Evolutionary conservation across 441 rosid genomes (phyloP).

Genomic region (Raphanus hybrid): DNA sequence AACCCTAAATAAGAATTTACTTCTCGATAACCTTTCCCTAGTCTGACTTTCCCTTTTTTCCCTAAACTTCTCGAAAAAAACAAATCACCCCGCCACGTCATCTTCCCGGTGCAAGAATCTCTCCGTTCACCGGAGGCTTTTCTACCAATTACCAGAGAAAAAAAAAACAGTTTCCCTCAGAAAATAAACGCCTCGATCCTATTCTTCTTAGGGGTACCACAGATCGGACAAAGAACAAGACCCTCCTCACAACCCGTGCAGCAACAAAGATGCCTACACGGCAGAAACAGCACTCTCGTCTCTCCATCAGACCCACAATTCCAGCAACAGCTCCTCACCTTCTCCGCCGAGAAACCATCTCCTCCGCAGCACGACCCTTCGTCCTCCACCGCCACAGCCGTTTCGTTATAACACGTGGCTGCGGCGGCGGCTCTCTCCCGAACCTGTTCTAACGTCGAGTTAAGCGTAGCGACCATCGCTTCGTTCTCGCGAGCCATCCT

Average conservation of each 20-base stretch:
- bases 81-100: constrained; percentile 31
- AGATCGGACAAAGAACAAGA: constrained; percentile 71
- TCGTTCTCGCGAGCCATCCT: constrained; percentile 69
- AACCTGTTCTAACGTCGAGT: constrained; percentile 56
- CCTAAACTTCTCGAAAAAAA: background rate
- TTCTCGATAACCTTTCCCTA: constrained; percentile 29
- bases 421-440: constrained; percentile 49
- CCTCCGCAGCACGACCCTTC: constrained; percentile 20
- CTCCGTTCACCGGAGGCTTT: constrained; percentile 29
- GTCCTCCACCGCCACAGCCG: constrained; percentile 27
- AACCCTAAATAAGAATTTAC: constrained; percentile 32
- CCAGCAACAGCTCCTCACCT: constrained; percentile 43
- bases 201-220: constrained; percentile 68
- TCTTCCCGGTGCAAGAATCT: background rate
- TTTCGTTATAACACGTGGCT: constrained; percentile 45
- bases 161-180: constrained; percentile 29
- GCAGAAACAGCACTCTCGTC: constrained; percentile 66
- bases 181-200: constrained; percentile 66
- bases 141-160: constrained; percentile 8
- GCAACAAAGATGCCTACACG: constrained; percentile 88
- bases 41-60: constrained; percentile 3
- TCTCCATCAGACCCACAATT: constrained; percentile 39
- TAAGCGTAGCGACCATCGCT: constrained; percentile 56
- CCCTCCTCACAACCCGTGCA: constrained; percentile 63
- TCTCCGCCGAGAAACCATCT: constrained; percentile 23